Evolutionary conservation across 805 yeast genomes (phyloP).

Genomic region (Tetrapisispora arboricola): DNA sequence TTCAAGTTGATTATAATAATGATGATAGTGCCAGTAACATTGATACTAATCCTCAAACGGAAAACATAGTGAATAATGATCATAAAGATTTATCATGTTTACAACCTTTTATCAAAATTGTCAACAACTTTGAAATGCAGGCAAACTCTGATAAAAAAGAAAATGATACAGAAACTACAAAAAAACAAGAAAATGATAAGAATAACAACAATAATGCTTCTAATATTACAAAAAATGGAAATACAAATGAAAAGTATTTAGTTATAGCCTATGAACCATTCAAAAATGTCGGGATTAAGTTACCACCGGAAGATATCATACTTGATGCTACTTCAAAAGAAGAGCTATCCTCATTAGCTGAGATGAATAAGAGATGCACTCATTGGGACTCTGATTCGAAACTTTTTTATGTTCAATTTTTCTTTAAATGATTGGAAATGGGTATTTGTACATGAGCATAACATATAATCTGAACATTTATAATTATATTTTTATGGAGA

Average conservation of each 20-base stretch:
- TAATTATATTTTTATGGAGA: not conserved
- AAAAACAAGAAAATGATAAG: not conserved
- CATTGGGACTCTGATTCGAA: slow-evolving; percentile 63
- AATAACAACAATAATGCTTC: not conserved
- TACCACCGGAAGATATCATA: slow-evolving; percentile 45
- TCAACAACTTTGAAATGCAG: slow-evolving; percentile 67
- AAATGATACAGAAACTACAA: not conserved
- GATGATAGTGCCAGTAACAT: slow-evolving; percentile 11
- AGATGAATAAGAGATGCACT: slow-evolving; percentile 39
- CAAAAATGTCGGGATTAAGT: slow-evolving; percentile 64
- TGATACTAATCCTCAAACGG: slow-evolving; percentile 21
- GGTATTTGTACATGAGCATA: not conserved
- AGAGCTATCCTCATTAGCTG: slow-evolving; percentile 26
- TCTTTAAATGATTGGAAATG: slow-evolving; percentile 30
- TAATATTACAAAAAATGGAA: not conserved
- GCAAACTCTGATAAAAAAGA: slow-evolving; percentile 19
- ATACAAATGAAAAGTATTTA: slow-evolving; percentile 39
- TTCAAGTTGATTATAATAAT: slow-evolving; percentile 46
- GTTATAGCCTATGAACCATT: slow-evolving; percentile 86
- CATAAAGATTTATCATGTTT: not conserved
- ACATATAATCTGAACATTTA: too few relatives aligned
- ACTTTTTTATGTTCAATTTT: slow-evolving; percentile 61
- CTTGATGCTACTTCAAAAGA: slow-evolving; percentile 25
- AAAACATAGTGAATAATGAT: not conserved
- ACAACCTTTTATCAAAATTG: slow-evolving; percentile 58